Evolutionary conservation across 176 grass and related monocot genomes (phyloP), one percentile per base, ranked within the genome.

Genomic region (Carex parvula): DNA sequence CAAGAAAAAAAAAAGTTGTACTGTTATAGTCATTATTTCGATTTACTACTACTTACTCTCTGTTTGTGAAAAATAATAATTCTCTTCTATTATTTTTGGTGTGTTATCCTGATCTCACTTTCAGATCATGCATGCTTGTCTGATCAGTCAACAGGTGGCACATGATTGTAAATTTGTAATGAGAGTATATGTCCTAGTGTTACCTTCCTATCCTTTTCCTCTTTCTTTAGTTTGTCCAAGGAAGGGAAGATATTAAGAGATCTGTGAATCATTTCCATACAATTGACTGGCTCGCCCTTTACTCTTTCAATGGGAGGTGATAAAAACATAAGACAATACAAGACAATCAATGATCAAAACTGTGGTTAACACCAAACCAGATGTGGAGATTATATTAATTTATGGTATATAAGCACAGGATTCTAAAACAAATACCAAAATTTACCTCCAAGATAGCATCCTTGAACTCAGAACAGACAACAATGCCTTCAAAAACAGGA

Each of bases 401-500:
- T n/a, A 20, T 80, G 6, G 50, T 58, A 9, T 60, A 8, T 10
- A 80, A 81, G 56, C 77, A 81, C 46, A 70, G 10, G 21, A 37
- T 72, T 37, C 17, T 11, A 62, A 67, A 74, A 84, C 35, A 37
- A 87, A 80, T 60, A 81, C 35, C 26, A 32, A 61, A 89, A 46
- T 62, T 85, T 92, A 95, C 96, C 96, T 93, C 96, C 80, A 99
- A 89, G 33, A 99, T 91, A 64, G 77, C 85, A 89, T 81, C 68
- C 84, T 93, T 92, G 81, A 95, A 99, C 75, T 98, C 88, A 0
- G 59, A 50, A 61, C 89, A 99, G 66, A 99, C 86, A 61, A 99
- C 96, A 88, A 98, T 93, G 55, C 96, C 93, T 53, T 95, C 88
- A 30, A 91, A 95, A 57, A 93, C 57, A 64, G 96, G 91, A 87